Conservation (phyloP, 441 rosid genomes). For the Arabidopsis lyrata region DNA sequence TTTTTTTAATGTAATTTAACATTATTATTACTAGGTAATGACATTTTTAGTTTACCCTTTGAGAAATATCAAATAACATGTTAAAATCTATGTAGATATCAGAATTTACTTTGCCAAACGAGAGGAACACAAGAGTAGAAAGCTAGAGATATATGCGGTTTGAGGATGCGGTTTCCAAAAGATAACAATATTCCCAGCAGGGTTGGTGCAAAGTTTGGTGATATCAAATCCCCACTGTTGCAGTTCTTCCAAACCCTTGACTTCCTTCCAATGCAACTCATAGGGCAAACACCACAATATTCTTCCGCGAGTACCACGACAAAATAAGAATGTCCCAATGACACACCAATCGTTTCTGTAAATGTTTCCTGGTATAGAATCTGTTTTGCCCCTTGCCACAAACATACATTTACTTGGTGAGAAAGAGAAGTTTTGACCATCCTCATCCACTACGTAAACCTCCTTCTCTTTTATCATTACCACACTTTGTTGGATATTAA, state of each 20-base stretch:
- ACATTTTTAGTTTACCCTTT: too few species aligned
- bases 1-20: too few species aligned
- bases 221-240: not conserved
- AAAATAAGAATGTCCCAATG: not conserved
- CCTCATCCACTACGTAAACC: constrained; percentile 27
- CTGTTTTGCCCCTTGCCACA: not conserved
- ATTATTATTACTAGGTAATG: too few species aligned
- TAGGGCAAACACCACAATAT: constrained; percentile 10
- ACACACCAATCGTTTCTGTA: not conserved
- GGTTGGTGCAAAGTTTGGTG: not conserved
- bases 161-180: not conserved
- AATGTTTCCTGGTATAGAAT: not conserved
- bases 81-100: too few species aligned
- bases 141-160: too few species aligned
- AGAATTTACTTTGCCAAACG: too few species aligned
- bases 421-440: constrained; percentile 15
- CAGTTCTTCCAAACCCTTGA: constrained; percentile 5
- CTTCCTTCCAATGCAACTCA: constrained; percentile 7
- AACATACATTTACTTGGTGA: not conserved
- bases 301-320: not conserved
- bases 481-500: constrained; percentile 6
- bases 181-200: not conserved
- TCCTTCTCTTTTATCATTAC: not conserved
- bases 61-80: too few species aligned
- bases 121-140: too few species aligned